These are phyloP conservation scores for Yamadazyma kitorensis DNA, from an alignment of 805 yeast species.

Conservation along the genomic window DNA sequence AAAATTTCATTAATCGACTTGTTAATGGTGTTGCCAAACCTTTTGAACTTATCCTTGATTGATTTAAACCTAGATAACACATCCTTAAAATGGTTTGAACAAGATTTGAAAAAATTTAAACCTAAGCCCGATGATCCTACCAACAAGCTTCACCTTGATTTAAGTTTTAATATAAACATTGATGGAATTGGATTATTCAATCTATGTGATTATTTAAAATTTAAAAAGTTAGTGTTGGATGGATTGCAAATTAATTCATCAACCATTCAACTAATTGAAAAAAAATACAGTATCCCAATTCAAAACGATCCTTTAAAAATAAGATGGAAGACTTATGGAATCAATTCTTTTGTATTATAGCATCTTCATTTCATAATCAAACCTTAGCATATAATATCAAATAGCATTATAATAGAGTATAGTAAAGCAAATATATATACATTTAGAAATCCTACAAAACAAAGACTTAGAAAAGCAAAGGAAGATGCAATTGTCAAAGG, in stretches of 20 bases:
- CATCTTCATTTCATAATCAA: neutral
- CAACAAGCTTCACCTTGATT: conserved; percentile 20
- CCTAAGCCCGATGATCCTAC: no score
- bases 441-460: no score
- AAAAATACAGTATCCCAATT: conserved; percentile 17
- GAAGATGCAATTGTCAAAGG: no score
- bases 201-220: conserved; percentile 19
- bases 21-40: conserved; percentile 16
- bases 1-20: conserved; percentile 18
- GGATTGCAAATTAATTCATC: conserved; percentile 32
- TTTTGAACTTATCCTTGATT: conserved; percentile 24
- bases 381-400: neutral
- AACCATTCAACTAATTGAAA: conserved; percentile 21
- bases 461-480: no score
- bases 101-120: conserved; percentile 20
- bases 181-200: conserved; percentile 40
- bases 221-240: conserved; percentile 26
- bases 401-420: neutral
- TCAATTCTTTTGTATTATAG: conserved; percentile 22
- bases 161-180: conserved; percentile 33
- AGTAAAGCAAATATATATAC: no score
- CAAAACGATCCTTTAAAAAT: conserved; percentile 22
- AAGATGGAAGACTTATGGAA: conserved; percentile 36
- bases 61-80: conserved; percentile 37
- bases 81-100: conserved; percentile 26